A percentile compares a stretch with the other conserved stretches of the same genome.
These are phyloP conservation scores for Amanita fuliginea DNA, from an alignment of 768 basidiomycete genomes.

Conservation along the genomic window DNA sequence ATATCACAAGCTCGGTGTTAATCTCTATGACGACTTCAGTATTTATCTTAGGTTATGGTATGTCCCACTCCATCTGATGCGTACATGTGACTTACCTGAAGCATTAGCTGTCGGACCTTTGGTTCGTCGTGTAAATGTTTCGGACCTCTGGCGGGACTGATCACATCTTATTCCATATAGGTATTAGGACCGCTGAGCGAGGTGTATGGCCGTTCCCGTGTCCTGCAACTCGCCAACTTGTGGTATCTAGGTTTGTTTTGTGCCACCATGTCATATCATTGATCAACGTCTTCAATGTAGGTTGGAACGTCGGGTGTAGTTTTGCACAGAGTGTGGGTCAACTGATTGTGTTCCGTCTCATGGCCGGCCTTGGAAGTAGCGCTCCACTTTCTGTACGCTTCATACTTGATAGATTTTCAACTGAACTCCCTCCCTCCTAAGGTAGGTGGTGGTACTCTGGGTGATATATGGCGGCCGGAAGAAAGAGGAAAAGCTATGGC, in stretches of 20 bases:
- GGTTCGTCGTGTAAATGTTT: slow-evolving; percentile 15
- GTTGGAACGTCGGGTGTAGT: slow-evolving; percentile 56
- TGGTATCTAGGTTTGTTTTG: slow-evolving; percentile 44
- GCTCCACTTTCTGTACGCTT: slow-evolving; percentile 50
- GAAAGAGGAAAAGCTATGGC: slow-evolving; percentile 55
- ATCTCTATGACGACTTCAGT: slow-evolving; percentile 49
- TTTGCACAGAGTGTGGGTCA: slow-evolving; percentile 49
- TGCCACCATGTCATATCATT: neutral
- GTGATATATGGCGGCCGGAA: slow-evolving; percentile 49
- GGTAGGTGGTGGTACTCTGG: slow-evolving; percentile 55
- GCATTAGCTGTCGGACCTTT: slow-evolving; percentile 39
- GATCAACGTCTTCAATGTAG: slow-evolving; percentile 17
- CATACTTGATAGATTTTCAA: slow-evolving; percentile 17
- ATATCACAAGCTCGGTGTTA: slow-evolving; percentile 35
- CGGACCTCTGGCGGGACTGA: neutral
- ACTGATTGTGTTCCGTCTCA: slow-evolving; percentile 56
- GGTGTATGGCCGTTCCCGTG: slow-evolving; percentile 55
- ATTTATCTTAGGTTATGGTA: slow-evolving; percentile 45
- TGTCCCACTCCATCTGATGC: slow-evolving; percentile 6
- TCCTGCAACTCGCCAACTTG: slow-evolving; percentile 51
- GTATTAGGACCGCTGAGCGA: slow-evolving; percentile 57
- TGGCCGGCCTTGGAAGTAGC: slow-evolving; percentile 63
- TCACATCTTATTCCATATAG: slow-evolving; percentile 8
- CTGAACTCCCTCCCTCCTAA: slow-evolving; percentile 10
- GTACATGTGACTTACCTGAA: neutral